Evolutionary conservation across 352 stramenopile genomes (phyloP).

Genomic region (Globisporangium irregulare): DNA sequence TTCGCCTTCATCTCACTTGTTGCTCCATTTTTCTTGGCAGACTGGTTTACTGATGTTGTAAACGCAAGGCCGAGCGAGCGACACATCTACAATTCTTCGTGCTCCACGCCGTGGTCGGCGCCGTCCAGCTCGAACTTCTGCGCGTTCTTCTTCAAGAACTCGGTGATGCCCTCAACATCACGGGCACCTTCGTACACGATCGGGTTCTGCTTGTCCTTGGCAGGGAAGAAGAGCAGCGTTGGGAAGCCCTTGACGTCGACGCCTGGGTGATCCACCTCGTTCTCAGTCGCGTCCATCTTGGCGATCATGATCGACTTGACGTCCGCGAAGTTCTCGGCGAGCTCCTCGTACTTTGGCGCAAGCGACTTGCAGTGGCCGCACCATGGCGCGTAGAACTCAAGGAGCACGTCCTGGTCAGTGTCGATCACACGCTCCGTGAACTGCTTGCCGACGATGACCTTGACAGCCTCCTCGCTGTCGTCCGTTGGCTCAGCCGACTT

Average conservation of each 20-base stretch:
- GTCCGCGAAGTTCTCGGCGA: slow-evolving; percentile 85
- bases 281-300: slow-evolving; percentile 95
- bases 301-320: slow-evolving; percentile 92
- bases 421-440: slow-evolving; percentile 90
- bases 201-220: slow-evolving; percentile 85
- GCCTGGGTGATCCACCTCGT: slow-evolving; percentile 91
- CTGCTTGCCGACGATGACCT: slow-evolving; percentile 91
- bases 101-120: slow-evolving; percentile 51
- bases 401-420: slow-evolving; percentile 83
- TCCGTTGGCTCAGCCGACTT: slow-evolving; percentile 92
- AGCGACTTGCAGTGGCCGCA: slow-evolving; percentile 85
- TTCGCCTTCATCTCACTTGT: slow-evolving; percentile 3
- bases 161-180: slow-evolving; percentile 80
- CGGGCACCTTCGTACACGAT: slow-evolving; percentile 82
- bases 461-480: slow-evolving; percentile 86
- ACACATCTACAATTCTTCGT: slow-evolving; percentile 57
- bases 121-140: slow-evolving; percentile 79
- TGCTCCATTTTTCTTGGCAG: neutral
- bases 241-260: slow-evolving; percentile 93
- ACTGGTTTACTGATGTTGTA: neutral
- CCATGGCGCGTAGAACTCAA: slow-evolving; percentile 82
- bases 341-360: slow-evolving; percentile 88
- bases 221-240: slow-evolving; percentile 94
- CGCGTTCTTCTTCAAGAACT: slow-evolving; percentile 88
- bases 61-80: neutral